Conservation (phyloP, 2,329 filamentous ascomycete species). For the Hypoxylon sp. region DNA sequence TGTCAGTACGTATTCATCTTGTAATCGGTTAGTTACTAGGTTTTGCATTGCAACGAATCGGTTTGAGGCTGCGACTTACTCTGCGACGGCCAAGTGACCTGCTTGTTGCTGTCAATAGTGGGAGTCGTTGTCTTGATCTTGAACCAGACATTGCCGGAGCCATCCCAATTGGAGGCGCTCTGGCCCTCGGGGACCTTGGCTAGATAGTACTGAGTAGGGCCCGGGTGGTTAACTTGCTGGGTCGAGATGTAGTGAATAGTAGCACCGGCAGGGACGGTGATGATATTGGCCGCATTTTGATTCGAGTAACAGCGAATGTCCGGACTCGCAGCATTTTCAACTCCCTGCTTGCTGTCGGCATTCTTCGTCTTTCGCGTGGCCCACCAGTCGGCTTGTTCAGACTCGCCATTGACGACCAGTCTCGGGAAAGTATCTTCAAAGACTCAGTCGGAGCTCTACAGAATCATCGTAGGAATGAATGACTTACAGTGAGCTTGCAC, state of each 20-base stretch:
- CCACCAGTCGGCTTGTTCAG: constrained; percentile 53
- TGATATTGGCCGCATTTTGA: constrained; percentile 49
- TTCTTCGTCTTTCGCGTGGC: constrained; percentile 55
- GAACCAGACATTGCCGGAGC: constrained; percentile 56
- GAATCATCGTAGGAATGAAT: not conserved
- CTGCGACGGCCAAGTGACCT: constrained; percentile 57
- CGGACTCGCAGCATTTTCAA: constrained; percentile 49
- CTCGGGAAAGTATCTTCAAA: constrained; percentile 53
- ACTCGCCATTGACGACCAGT: constrained; percentile 52
- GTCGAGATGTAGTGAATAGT: constrained; percentile 54
- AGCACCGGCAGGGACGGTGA: constrained; percentile 51
- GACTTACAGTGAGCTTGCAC: constrained; percentile 46
- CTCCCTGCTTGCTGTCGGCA: constrained; percentile 52
- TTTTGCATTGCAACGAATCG: not conserved
- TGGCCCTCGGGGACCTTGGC: constrained; percentile 54
- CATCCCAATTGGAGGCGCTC: constrained; percentile 54
- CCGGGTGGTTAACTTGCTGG: constrained; percentile 55
- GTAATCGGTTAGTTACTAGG: not conserved
- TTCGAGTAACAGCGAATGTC: constrained; percentile 56
- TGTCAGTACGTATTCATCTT: constrained; percentile 51
- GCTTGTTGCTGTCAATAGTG: constrained; percentile 60
- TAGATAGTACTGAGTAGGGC: constrained; percentile 57
- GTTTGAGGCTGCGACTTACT: constrained; percentile 44
- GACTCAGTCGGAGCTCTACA: not conserved
- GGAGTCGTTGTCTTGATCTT: constrained; percentile 57